Percentiles rank a stretch among this genome's conserved stretches.
phyloP scores from a whole-genome alignment of 306 rosid species.

The Vigna mungo region DNA sequence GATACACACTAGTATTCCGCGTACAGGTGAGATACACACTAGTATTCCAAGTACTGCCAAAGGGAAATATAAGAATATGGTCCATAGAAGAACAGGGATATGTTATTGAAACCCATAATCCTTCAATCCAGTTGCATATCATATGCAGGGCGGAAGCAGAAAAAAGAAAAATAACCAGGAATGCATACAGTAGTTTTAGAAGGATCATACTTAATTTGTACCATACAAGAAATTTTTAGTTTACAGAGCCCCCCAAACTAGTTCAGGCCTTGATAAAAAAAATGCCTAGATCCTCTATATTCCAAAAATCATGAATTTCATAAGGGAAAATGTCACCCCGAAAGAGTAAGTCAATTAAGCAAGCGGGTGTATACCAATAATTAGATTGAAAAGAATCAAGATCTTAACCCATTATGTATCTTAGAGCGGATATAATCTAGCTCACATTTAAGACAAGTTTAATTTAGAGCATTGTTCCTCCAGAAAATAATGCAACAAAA shows the following conservation, averaged over 20 bases:
- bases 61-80: constrained; percentile 12
- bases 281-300: not conserved
- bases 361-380: not conserved
- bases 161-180: not conserved
- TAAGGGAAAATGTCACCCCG: not conserved
- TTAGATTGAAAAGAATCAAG: not conserved
- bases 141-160: not conserved
- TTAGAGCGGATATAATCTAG: not conserved
- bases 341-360: not conserved
- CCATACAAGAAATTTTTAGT: constrained; percentile 1
- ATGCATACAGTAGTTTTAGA: not conserved
- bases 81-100: constrained; percentile 1
- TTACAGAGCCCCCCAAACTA: not conserved
- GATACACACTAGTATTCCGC: not conserved
- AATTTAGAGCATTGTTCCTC: not conserved
- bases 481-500: constrained; percentile 4
- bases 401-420: not conserved
- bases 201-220: not conserved
- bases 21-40: not conserved
- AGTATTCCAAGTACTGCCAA: not conserved
- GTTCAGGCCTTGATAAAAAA: not conserved
- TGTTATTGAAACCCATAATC: constrained; percentile 3
- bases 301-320: constrained; percentile 1
- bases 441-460: constrained; percentile 7
- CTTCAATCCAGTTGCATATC: not conserved